A percentile compares a stretch with the other conserved stretches of the same genome.
These are phyloP conservation scores for Metarhizium robertsii DNA, from an alignment of 2,329 filamentous ascomycete species.

Conservation along the genomic window DNA sequence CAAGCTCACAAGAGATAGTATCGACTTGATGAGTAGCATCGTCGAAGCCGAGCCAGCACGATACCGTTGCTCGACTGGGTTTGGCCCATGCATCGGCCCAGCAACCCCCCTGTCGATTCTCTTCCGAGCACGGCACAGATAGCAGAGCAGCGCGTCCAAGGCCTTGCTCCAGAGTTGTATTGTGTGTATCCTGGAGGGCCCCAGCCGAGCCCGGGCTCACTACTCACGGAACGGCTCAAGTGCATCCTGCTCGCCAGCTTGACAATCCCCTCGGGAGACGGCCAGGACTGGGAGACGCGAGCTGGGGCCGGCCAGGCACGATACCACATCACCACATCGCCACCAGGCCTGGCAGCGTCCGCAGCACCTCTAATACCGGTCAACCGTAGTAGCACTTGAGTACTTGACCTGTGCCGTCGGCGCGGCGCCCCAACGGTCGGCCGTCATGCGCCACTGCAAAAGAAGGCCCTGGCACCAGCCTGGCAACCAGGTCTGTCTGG, in stretches of 20 bases:
- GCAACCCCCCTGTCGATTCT: not conserved
- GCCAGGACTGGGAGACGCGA: not conserved
- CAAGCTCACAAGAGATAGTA: not conserved
- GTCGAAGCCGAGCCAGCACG: not conserved
- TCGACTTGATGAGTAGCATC: not conserved
- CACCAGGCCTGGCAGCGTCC: too few species aligned
- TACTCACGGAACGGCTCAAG: not conserved
- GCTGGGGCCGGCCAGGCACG: not conserved
- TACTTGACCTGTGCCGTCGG: not conserved
- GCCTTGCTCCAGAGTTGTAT: not conserved
- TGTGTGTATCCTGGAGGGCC: not conserved
- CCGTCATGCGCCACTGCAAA: slow-evolving; percentile 1
- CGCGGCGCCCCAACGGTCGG: slow-evolving; percentile 1
- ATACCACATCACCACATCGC: too few species aligned
- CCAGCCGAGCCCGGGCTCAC: not conserved
- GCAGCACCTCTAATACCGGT: too few species aligned
- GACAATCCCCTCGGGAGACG: not conserved
- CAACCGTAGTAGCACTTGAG: not conserved
- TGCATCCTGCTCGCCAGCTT: not conserved
- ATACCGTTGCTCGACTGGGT: not conserved
- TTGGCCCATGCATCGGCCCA: not conserved
- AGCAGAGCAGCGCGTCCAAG: not conserved
- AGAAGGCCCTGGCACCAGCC: not conserved
- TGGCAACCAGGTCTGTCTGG: not conserved
- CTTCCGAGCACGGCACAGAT: not conserved